Evolutionary conservation across 495 filamentous ascomycete species (phyloP), one percentile per base, ranked within the genome.

Genomic region (Hypoxylon crocopeplum): DNA sequence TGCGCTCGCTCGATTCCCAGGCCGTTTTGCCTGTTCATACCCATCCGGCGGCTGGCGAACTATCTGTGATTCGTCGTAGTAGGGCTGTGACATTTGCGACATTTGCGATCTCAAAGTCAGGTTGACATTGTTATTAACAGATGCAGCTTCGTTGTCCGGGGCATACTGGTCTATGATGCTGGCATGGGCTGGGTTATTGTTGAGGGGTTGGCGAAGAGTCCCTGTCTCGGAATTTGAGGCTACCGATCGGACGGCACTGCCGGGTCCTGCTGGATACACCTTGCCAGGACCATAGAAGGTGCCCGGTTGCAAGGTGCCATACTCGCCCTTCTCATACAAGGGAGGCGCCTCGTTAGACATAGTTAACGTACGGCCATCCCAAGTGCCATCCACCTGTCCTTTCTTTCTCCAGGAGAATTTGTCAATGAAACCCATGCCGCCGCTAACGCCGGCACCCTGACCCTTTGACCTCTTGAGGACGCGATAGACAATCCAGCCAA

Each of bases 51-150:
- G 68, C 33, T 72, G 67, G 11, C 71, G 73, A 37, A 65, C 55
- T 19, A 76, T 42, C n/a, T 73, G 68, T 6, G 74, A 64, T 46
- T 70, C 75, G 63, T 69, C 74, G 50, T 71, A 73, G 44, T 72
- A 77, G 12, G 64, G 52, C 15, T 60, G 63, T 0, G 74, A 69
- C 59, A 63, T 59, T 7, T 62, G 60, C 11, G 63, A 72, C 5
- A n/a, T n/a, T n/a, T n/a, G n/a, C n/a, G n/a, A n/a, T n/a, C 63
- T 70, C 19, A 70, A 16, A 10, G 66, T 70, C 7, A 65, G 34
- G 24, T 65, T 56, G 16, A 56, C 39, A 8, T 56, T 47, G 39
- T 49, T 7, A 63, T 64, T 39, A 48, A 57, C 29, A 22, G 20
- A 8, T 15, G 15, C 39, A 8, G 3, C 40, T 21, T 40, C 44